These are phyloP conservation scores for Astrothelium macrocarpum DNA, from an alignment of 495 filamentous ascomycete genomes.

Conservation along the genomic window DNA sequence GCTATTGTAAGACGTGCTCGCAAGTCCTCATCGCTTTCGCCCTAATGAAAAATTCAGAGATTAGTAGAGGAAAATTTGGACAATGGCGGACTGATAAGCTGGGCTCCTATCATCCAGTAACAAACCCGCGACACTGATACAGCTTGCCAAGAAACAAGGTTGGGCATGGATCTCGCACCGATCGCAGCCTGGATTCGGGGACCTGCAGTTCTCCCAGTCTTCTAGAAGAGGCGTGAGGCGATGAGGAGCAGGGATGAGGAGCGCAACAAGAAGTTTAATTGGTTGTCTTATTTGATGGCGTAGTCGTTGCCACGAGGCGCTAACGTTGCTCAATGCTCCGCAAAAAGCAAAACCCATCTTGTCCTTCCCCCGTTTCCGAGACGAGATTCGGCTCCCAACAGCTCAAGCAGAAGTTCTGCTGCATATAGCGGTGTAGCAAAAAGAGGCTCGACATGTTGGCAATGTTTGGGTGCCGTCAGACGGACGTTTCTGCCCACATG, in stretches of 20 bases:
- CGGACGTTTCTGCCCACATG: too few species aligned
- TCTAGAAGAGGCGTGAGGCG: not conserved
- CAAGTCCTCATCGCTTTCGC: not conserved
- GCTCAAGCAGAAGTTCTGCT: not conserved
- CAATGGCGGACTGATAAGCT: too few species aligned
- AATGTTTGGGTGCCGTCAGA: too few species aligned
- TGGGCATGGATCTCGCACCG: not conserved
- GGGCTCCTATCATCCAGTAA: too few species aligned
- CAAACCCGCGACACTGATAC: too few species aligned
- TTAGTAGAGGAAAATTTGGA: too few species aligned
- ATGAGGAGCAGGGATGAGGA: not conserved
- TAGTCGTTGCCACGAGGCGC: not conserved
- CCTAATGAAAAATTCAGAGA: too few species aligned
- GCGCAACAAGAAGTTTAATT: not conserved
- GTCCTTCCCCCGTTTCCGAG: too few species aligned
- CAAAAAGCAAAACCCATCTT: too few species aligned
- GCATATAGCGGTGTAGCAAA: not conserved
- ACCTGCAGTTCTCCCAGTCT: not conserved
- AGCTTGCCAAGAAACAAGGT: too few species aligned
- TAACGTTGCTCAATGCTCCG: not conserved
- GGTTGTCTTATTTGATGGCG: not conserved
- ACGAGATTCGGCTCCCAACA: not conserved
- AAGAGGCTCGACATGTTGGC: not conserved
- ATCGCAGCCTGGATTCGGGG: not conserved
- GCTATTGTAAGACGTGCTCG: not conserved